These are phyloP conservation scores for Nematocida ironsii DNA, from an alignment of 371 early-diverging fungal genomes.

Conservation along the genomic window DNA sequence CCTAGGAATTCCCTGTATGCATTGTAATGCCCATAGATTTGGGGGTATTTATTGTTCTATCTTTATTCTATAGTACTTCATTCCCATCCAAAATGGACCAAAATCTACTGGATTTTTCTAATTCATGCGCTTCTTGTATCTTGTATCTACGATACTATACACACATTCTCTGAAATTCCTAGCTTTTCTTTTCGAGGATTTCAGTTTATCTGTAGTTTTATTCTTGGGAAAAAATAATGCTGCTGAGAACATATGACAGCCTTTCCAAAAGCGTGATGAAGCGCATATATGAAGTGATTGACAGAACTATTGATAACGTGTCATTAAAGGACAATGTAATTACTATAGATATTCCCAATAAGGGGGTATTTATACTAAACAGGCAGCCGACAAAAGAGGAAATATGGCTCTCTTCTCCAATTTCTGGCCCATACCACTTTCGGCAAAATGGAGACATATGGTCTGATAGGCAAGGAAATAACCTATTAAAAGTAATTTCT, in stretches of 20 bases:
- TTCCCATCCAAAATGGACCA: too few species aligned
- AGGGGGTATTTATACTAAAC: slow-evolving; percentile 89
- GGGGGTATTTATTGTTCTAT: too few species aligned
- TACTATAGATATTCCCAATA: slow-evolving; percentile 77
- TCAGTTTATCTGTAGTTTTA: neutral
- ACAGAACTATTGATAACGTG: slow-evolving; percentile 9
- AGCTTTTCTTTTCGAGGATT: too few species aligned
- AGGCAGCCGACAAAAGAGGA: slow-evolving; percentile 95
- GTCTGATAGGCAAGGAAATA: slow-evolving; percentile 53
- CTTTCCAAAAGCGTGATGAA: slow-evolving; percentile 27
- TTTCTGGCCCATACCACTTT: slow-evolving; percentile 84
- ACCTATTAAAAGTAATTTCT: slow-evolving; percentile 24
- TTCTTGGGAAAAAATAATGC: neutral
- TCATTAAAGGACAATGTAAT: slow-evolving; percentile 75
- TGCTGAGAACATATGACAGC: slow-evolving; percentile 10
- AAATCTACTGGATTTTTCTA: too few species aligned
- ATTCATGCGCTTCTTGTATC: too few species aligned
- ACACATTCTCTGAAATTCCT: too few species aligned
- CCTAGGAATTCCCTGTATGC: too few species aligned
- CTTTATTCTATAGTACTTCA: too few species aligned
- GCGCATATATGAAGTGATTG: neutral
- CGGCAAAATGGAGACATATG: slow-evolving; percentile 73
- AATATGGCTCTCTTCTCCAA: slow-evolving; percentile 92
- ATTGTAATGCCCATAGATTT: too few species aligned
- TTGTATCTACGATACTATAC: too few species aligned